Evolutionary conservation across 345 rosid genomes (phyloP).

Genomic region (Eutrema japonicum): DNA sequence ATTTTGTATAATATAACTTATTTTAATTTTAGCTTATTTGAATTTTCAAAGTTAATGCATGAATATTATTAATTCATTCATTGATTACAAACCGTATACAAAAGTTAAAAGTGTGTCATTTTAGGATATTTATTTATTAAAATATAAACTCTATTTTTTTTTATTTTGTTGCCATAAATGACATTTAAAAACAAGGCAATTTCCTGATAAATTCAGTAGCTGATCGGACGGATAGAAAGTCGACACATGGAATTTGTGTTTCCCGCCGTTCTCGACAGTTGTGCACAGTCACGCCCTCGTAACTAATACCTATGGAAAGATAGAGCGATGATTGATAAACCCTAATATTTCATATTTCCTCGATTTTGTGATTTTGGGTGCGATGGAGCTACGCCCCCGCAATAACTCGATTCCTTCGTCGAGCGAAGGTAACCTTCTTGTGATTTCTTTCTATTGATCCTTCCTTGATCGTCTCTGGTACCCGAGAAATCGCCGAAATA

Average conservation of each 20-base stretch:
- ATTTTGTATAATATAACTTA: no score
- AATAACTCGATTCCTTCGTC: conserved; percentile 13
- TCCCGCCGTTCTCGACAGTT: conserved; percentile 41
- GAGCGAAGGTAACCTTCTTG: conserved; percentile 34
- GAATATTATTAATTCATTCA: no score
- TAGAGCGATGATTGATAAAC: conserved; percentile 17
- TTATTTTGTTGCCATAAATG: no score
- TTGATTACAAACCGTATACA: no score
- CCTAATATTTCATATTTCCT: conserved; percentile 19
- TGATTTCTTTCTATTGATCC: conserved; percentile 18
- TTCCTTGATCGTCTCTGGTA: background rate
- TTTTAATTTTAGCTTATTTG: no score
- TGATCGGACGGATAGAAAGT: background rate
- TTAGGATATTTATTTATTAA: no score
- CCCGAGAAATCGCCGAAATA: background rate
- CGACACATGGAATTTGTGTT: conserved; percentile 27
- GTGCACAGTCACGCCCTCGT: conserved; percentile 1
- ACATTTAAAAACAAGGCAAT: background rate
- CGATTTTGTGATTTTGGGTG: conserved; percentile 1
- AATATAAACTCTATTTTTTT: no score
- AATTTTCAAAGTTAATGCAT: no score
- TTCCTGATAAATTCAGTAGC: background rate
- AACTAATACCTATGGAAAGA: background rate
- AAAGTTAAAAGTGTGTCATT: no score
- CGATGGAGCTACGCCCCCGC: conserved; percentile 39